Base-by-base conservation (phyloP, 306 rosid species). In the Ormosia emarginata region DNA sequence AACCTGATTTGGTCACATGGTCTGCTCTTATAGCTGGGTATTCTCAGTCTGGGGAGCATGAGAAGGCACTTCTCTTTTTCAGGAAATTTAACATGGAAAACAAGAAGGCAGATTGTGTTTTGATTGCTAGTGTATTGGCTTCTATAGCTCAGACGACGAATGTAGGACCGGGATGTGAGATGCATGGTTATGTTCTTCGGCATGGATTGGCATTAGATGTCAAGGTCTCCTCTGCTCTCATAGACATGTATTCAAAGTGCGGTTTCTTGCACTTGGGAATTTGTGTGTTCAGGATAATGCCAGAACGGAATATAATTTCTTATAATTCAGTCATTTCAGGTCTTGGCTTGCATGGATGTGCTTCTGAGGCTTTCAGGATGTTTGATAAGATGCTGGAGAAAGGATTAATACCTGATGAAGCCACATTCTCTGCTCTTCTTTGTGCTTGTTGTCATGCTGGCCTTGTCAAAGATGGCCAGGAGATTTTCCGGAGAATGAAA, bases 1-100 rank as follows among this genome's bases (percentile, higher is more conserved):
- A 86, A 75, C 96, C 94, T 53, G 99, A 93, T 90, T 90, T 93
- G 81, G 91, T 95, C 44, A 90, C 92, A 10, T 89, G 99, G 97
- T 91, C 98, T 46, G 90, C 95, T 79, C 90, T 95, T 64, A 89
- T 95, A 70, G 74, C 89, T 58, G 99, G 99, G 40, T 88, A 88
- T 85, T 88, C 96, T 65, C 93, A 74, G 56, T 78, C 89, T 44
- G 93, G 97, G 67, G 91, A 93, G 46, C 68, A 79, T 71, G 84
- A 71, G 30, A 93, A 83, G 61, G 89, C 90, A 3, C 41, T 93
- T 57, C 34, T 71, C 37, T 82, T 85, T 85, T 93, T 95, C 85
- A 86, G 84, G 91, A 87, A 78, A 79, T 77, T 93, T 73, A 91
- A 65, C 79, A 47, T 80, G 90, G 80, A 82, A 49, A 79, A 79